Evolutionary conservation across 805 yeast species (phyloP), one percentile per base, ranked within the genome.

Genomic region (Wickerhamomyces hampshirensis): DNA sequence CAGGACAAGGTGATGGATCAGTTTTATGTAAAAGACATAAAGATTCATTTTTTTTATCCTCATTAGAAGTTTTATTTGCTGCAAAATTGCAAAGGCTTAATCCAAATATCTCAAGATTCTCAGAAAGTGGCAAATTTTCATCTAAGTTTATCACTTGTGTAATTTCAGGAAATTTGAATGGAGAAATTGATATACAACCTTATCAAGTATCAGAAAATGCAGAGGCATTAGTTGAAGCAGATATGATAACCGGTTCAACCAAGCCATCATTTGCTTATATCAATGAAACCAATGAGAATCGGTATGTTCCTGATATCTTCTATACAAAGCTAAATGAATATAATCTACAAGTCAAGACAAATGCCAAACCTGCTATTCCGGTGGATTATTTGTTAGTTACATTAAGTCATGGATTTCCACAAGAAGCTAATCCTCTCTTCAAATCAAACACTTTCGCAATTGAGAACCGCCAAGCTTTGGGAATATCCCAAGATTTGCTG

Each of bases 131-230:
- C 3, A 49, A 54, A 18, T 93, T 75, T 56, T 84, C 96, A 12
- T 88, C 97, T 7, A 86, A 87, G 54, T 93, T 87, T 56, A 91
- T 89, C 14, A 91, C 98, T 1, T 89, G 97, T 63, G 91, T 88
- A 16, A 71, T 93, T 3, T 76, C 94, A 1, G 99, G 99, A n/a
- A 94, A 95, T 45, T 55, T 70, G 11, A 62, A 77, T 33, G 93
- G 94, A 16, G 95, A 91, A 43, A 91, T 93, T 53, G 98, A 91
- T 53, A 84, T 95, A 4, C 68, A 84, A 13, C 75, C 94, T 27
- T 93, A 89, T 59, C 99, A 93, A 59, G 96, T 87, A 0, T 81
- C 94, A 5, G 77, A 78, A 23, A 72, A 79, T 39, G 96, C 95
- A 0, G 97, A 93, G 60, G 94, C 87, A 0, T 67, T 93, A 53